Evolutionary conservation across 163 green algal genomes (phyloP).

Genomic region (Chloromonas sp.): DNA sequence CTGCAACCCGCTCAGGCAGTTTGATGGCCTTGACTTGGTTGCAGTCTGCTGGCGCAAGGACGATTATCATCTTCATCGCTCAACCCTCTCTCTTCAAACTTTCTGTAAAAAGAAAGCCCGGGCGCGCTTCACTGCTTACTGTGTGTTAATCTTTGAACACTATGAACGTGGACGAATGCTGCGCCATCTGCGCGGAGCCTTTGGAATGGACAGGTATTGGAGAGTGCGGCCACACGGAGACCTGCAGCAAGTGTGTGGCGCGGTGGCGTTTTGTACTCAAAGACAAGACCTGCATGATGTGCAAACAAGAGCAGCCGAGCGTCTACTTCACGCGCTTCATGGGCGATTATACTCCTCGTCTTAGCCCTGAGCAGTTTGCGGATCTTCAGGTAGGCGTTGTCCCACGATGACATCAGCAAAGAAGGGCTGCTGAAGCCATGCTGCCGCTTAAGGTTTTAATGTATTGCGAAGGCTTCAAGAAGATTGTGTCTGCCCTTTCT

Average conservation of each 20-base stretch:
- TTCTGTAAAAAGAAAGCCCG: too few species aligned
- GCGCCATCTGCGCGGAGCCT: slow-evolving; percentile 77
- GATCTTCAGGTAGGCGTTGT: not conserved
- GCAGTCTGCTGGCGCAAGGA: too few species aligned
- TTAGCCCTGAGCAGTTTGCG: slow-evolving; percentile 57
- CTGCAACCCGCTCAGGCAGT: too few species aligned
- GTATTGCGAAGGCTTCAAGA: too few species aligned
- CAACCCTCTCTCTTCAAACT: too few species aligned
- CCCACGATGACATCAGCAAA: too few species aligned
- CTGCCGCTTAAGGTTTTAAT: too few species aligned
- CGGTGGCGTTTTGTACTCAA: slow-evolving; percentile 81
- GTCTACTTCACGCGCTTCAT: slow-evolving; percentile 78
- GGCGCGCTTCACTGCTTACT: too few species aligned
- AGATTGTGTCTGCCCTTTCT: too few species aligned
- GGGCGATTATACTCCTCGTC: slow-evolving; percentile 71
- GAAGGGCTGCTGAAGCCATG: too few species aligned
- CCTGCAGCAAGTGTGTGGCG: slow-evolving; percentile 80
- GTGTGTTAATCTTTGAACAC: not conserved
- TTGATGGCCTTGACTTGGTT: too few species aligned
- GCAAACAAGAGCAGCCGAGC: slow-evolving; percentile 57
- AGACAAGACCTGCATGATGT: slow-evolving; percentile 82
- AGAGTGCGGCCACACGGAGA: slow-evolving; percentile 83
- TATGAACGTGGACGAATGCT: slow-evolving; percentile 7
- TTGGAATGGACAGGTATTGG: slow-evolving; percentile 77
- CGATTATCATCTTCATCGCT: too few species aligned